Evolutionary conservation across 2,329 filamentous ascomycete genomes (phyloP), one percentile per base, ranked within the genome.

Genomic region (Fusarium longipes): DNA sequence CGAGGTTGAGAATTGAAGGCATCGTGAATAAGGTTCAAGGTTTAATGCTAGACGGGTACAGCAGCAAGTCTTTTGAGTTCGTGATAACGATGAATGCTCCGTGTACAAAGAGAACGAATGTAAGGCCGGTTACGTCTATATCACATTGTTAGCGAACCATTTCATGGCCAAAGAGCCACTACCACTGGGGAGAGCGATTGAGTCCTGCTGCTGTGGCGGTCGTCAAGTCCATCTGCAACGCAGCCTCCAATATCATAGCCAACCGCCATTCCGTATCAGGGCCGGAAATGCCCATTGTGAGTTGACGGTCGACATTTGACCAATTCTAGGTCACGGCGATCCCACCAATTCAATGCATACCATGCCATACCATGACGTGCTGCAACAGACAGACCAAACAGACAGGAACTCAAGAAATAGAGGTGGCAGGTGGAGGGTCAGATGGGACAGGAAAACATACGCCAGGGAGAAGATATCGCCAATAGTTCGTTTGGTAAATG

Each of bases 391-490:
- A 40, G 29, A 29, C 45, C 60, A 66, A 57, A 70, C 53, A 59
- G 58, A 58, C 20, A 61, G 43, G 38, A 36, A 42, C 43, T 54
- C 24, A 44, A 32, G 48, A 57, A 63, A 67, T 55, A 42, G 51
- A 64, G 58, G 65, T 65, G 68, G 69, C 63, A 57, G 64, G 63
- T 63, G 56, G 63, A 49, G 61, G 60, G 52, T 73, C 61, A 73
- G 62, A 56, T 58, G 53, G 53, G 45, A 56, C 30, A 69, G 51
- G 20, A 54, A 44, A 62, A 69, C 72, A 65, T 74, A 74, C 72
- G 63, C 62, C 64, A 74, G 68, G 71, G 68, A 74, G 67, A 64
- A 40, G 53, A 68, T 73, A 73, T 73, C 70, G 68, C 72, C 71
- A 73, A 72, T 74, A 72, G 64, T 73, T 58, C 57, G 57, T 47